Conservation (phyloP, 2,329 filamentous ascomycete genomes). For the Sporothrix phasma region DNA sequence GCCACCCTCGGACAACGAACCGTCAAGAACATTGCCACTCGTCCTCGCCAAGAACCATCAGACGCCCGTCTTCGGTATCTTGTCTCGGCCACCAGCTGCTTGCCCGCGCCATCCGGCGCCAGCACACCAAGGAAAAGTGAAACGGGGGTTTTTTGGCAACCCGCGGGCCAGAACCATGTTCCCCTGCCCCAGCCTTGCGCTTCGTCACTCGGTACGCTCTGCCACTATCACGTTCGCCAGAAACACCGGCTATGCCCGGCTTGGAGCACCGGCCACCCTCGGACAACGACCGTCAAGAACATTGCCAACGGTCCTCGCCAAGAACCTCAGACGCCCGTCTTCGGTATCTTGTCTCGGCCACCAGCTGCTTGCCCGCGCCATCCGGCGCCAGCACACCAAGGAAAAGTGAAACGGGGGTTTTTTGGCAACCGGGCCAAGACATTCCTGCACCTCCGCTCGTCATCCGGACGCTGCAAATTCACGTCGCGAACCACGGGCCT, state of each 20-base stretch:
- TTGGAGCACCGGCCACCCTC: too few relatives aligned
- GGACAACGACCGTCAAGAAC: conserved; percentile 72
- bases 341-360: conserved; percentile 95
- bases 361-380: conserved; percentile 80
- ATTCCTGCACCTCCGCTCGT: conserved; percentile 97
- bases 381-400: conserved; percentile 81
- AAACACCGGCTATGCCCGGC: too few relatives aligned
- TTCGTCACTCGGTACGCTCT: too few relatives aligned
- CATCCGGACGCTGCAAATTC: conserved; percentile 94
- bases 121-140: conserved; percentile 97
- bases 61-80: conserved; percentile 89
- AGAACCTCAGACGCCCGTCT: conserved; percentile 78
- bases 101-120: conserved; percentile 76
- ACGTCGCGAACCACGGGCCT: conserved; percentile 97
- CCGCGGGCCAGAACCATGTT: conserved; percentile 98
- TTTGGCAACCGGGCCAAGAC: conserved; percentile 98
- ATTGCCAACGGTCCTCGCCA: conserved; percentile 65
- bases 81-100: conserved; percentile 92
- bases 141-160: too few relatives aligned
- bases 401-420: too few relatives aligned
- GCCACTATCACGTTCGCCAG: too few relatives aligned
- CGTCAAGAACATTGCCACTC: conserved; percentile 64
- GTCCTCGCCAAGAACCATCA: conserved; percentile 69
- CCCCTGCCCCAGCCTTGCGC: too few relatives aligned
- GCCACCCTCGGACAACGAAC: conserved; percentile 78